These are phyloP conservation scores for Kuraishia molischiana DNA, from an alignment of 805 yeast species.

Conservation along the genomic window DNA sequence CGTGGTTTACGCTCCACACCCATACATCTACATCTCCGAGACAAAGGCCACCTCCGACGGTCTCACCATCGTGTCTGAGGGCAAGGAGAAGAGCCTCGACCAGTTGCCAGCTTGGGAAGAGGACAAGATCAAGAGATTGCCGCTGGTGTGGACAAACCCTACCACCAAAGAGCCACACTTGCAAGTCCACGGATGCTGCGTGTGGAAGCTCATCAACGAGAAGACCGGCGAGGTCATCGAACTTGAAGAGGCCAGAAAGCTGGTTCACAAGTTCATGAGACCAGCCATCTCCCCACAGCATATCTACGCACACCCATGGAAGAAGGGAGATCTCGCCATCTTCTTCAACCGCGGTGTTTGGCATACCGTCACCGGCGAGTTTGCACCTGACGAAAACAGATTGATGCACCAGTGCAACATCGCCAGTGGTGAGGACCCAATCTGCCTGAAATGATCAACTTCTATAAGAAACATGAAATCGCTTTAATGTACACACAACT, in stretches of 20 bases:
- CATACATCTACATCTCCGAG: conserved; percentile 74
- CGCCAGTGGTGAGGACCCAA: conserved; percentile 74
- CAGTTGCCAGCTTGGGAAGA: conserved; percentile 81
- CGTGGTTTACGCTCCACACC: conserved; percentile 88
- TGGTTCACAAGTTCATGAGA: conserved; percentile 67
- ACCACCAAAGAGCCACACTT: conserved; percentile 74
- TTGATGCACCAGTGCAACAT: conserved; percentile 92
- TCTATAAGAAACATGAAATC: too few relatives aligned
- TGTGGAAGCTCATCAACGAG: conserved; percentile 46
- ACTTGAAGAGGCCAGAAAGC: conserved; percentile 65
- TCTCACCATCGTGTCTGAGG: conserved; percentile 75
- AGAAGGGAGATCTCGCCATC: conserved; percentile 73
- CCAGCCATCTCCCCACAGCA: conserved; percentile 71
- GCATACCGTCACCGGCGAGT: conserved; percentile 90
- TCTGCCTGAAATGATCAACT: conserved; percentile 6
- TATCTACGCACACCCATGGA: conserved; percentile 79
- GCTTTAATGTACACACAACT: too few relatives aligned
- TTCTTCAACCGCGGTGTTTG: conserved; percentile 86
- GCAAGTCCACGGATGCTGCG: conserved; percentile 86
- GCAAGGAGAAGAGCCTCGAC: conserved; percentile 56
- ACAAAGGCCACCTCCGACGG: conserved; percentile 83
- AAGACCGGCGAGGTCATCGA: conserved; percentile 52
- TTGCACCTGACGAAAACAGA: conserved; percentile 67
- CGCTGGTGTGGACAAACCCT: conserved; percentile 90
- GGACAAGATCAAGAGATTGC: conserved; percentile 64